Percentiles rank a stretch among this genome's conserved stretches.
Conservation (phyloP, 331 rosid species). For the Telfairia occidentalis region DNA sequence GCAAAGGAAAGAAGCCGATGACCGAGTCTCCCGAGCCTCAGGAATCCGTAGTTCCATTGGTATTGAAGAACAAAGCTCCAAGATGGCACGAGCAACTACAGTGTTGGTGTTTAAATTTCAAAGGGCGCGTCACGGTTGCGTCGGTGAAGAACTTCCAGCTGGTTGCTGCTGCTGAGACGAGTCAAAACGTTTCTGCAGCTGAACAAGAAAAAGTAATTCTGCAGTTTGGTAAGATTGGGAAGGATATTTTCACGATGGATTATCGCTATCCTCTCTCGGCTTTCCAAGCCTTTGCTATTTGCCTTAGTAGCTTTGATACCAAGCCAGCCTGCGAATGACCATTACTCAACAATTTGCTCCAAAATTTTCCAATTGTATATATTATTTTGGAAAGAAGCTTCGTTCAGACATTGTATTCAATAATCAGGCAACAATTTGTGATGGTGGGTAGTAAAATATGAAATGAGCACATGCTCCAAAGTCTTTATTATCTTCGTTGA, state of each 20-base stretch:
- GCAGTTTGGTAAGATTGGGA: constrained; percentile 81
- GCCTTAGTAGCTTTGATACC: constrained; percentile 89
- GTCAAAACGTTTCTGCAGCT: constrained; percentile 38
- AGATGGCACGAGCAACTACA: constrained; percentile 89
- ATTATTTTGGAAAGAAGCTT: constrained; percentile 6
- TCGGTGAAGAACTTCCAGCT: constrained; percentile 88
- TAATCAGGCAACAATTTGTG: not conserved
- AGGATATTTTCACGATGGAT: constrained; percentile 87
- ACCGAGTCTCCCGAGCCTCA: constrained; percentile 20
- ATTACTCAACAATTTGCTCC: not conserved
- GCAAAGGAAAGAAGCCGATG: constrained; percentile 32
- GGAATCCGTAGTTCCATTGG: constrained; percentile 33
- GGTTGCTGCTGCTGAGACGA: constrained; percentile 55
- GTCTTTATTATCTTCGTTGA: not conserved
- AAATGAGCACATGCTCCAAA: not conserved
- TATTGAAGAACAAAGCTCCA: constrained; percentile 69
- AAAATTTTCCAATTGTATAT: constrained; percentile 7
- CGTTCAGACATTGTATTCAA: not conserved
- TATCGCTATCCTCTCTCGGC: constrained; percentile 92
- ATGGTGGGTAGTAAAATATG: not conserved
- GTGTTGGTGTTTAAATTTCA: constrained; percentile 88
- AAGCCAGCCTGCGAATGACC: constrained; percentile 86
- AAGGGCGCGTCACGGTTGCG: constrained; percentile 80
- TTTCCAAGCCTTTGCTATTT: constrained; percentile 80
- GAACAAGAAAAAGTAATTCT: constrained; percentile 70